Evolutionary conservation across 164 flowering plant species (phyloP).

Genomic region (Berberis thunbergii): DNA sequence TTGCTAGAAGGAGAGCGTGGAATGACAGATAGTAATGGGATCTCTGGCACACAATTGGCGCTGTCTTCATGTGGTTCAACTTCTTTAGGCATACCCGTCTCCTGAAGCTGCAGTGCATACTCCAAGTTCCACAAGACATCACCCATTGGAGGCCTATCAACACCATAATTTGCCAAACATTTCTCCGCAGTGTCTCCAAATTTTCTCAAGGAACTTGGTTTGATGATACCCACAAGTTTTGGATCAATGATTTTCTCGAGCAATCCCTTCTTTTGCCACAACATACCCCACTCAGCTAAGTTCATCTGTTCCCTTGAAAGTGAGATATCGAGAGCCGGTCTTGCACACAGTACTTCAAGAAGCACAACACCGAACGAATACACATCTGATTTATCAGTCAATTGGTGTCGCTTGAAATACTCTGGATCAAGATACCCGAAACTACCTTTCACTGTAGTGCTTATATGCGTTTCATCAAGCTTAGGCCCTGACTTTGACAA

Average conservation of each 20-base stretch:
- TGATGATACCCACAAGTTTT: conserved; percentile 14
- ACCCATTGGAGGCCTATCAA: conserved; percentile 31
- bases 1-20: conserved; percentile 13
- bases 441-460: conserved; percentile 27
- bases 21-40: conserved; percentile 6
- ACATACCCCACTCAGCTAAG: conserved; percentile 25
- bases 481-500: conserved; percentile 19
- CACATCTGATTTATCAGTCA: conserved; percentile 25
- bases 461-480: conserved; percentile 19
- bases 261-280: conserved; percentile 18
- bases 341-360: conserved; percentile 21
- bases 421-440: conserved; percentile 30
- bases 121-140: conserved; percentile 37
- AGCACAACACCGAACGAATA: conserved; percentile 30
- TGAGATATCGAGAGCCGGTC: conserved; percentile 16
- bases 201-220: conserved; percentile 17
- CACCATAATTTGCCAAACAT: conserved; percentile 28
- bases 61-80: conserved; percentile 21
- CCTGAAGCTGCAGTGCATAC: conserved; percentile 28
- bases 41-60: conserved; percentile 1
- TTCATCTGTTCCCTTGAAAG: conserved; percentile 17
- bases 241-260: conserved; percentile 26
- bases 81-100: conserved; percentile 10
- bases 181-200: conserved; percentile 22
- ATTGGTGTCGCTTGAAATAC: conserved; percentile 17